Evolutionary conservation across 2,329 filamentous ascomycete genomes (phyloP).

Genomic region (Sclerotinia minor): DNA sequence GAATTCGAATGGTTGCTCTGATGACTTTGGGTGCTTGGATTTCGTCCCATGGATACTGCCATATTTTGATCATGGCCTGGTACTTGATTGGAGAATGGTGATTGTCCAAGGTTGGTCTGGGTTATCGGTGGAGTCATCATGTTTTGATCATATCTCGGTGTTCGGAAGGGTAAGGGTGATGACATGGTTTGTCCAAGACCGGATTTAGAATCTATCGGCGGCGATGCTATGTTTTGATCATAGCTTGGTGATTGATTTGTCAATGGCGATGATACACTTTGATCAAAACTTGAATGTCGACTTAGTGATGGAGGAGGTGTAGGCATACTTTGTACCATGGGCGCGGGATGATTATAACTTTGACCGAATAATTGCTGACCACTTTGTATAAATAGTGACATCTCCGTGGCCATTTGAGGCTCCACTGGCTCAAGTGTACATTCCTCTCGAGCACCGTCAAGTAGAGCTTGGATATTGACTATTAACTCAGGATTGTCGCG

Average conservation of each 20-base stretch:
- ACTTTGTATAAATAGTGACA: neutral
- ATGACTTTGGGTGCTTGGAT: neutral
- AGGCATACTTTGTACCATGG: neutral
- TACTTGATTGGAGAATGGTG: neutral
- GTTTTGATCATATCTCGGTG: too few species aligned
- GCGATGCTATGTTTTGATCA: neutral
- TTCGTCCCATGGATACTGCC: neutral
- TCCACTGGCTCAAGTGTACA: neutral
- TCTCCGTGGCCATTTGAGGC: neutral
- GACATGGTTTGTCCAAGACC: neutral
- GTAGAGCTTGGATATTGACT: neutral
- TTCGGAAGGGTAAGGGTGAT: neutral
- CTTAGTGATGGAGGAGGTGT: neutral
- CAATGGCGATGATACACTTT: neutral
- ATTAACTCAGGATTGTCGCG: neutral
- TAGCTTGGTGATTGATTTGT: neutral
- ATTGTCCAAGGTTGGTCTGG: neutral
- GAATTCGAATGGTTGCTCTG: neutral
- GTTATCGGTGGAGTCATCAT: neutral
- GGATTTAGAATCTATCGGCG: neutral
- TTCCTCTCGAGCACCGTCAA: neutral
- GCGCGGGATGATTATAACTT: neutral
- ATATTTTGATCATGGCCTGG: neutral
- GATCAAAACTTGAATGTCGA: neutral
- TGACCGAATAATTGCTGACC: neutral